Evolutionary conservation across 78 protist species (phyloP).

Genomic region (Creolimax fragrantissima): DNA sequence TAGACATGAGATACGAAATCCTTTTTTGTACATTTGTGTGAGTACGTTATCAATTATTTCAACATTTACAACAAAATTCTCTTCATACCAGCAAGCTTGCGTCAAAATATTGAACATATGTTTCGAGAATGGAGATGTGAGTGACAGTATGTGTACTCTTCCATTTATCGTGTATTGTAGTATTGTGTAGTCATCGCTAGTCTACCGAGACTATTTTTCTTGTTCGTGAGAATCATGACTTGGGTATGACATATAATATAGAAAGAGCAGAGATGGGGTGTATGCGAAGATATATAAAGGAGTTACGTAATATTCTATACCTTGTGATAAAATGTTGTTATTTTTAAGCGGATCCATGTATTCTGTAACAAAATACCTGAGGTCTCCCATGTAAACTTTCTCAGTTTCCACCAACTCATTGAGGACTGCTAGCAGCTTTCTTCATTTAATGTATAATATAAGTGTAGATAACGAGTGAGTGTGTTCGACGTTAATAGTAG

Average conservation of each 20-base stretch:
- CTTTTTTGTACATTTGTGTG: background rate
- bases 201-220: too few species aligned
- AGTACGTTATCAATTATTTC: background rate
- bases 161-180: background rate
- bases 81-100: too few species aligned
- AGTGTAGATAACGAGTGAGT: too few species aligned
- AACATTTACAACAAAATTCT: background rate
- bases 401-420: background rate
- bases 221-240: too few species aligned
- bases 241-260: too few species aligned
- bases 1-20: background rate
- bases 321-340: background rate
- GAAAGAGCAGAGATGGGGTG: too few species aligned
- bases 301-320: background rate
- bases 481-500: too few species aligned
- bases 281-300: background rate
- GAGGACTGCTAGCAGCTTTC: too few species aligned
- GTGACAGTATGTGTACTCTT: background rate
- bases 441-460: too few species aligned
- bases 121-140: too few species aligned
- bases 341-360: background rate
- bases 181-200: too few species aligned
- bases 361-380: background rate
- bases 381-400: background rate
- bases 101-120: too few species aligned